Conservation (phyloP, 192 early-diverging fungal species). For the Dissophora globulifera region DNA sequence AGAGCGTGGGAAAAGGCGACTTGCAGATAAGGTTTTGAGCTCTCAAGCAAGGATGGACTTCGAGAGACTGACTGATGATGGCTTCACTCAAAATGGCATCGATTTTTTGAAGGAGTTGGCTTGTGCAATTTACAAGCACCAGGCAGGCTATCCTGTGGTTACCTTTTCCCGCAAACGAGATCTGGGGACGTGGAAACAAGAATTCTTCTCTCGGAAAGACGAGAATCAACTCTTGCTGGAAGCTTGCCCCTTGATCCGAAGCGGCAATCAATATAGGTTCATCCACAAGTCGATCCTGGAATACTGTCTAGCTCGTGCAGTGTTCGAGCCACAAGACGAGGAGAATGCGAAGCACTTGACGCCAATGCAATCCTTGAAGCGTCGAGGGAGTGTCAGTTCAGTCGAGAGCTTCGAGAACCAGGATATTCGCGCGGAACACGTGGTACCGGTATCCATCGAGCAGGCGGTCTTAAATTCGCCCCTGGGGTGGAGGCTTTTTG, state of each 20-base stretch:
- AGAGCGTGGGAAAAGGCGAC: not conserved
- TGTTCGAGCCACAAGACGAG: no score
- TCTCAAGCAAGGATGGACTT: no score
- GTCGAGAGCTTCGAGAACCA: no score
- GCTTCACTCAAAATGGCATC: not conserved
- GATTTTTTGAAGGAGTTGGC: slow-evolving; percentile 2
- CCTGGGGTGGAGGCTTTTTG: no score
- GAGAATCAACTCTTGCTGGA: not conserved
- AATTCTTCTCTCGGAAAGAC: not conserved
- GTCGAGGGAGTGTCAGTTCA: no score
- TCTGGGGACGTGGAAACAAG: no score
- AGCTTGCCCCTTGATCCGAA: not conserved
- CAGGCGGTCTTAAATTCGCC: no score
- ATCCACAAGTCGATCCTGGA: slow-evolving; percentile 7
- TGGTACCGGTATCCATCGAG: no score
- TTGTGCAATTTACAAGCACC: not conserved
- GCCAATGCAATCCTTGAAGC: no score
- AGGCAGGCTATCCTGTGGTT: not conserved
- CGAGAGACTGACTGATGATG: not conserved
- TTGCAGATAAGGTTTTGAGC: not conserved
- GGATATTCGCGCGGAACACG: no score
- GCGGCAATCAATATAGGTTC: slow-evolving; percentile 3
- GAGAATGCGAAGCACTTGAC: no score
- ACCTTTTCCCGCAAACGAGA: not conserved
- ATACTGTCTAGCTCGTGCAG: not conserved